These are phyloP conservation scores for Russula sp. DNA, from an alignment of 768 basidiomycete genomes.

Conservation along the genomic window DNA sequence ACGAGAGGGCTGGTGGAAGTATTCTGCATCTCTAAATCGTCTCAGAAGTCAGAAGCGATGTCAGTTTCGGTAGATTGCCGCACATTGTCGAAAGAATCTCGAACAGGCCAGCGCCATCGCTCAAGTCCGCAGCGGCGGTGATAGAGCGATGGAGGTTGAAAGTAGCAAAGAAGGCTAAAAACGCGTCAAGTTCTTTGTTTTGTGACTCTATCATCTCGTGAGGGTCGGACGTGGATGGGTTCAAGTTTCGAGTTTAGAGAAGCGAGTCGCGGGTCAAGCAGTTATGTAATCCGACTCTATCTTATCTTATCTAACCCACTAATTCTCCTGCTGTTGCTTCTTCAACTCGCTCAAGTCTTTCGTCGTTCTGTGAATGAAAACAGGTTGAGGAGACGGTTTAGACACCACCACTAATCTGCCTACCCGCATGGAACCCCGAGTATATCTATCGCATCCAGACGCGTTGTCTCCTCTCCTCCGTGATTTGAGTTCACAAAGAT, in stretches of 20 bases:
- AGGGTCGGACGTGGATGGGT: neutral
- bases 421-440: slow-evolving; percentile 56
- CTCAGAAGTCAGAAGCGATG: slow-evolving; percentile 7
- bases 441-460: slow-evolving; percentile 63
- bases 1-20: slow-evolving; percentile 63
- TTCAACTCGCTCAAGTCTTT: slow-evolving; percentile 36
- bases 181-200: slow-evolving; percentile 68
- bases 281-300: slow-evolving; percentile 2
- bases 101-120: slow-evolving; percentile 72
- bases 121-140: slow-evolving; percentile 59
- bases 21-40: slow-evolving; percentile 60
- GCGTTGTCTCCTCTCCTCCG: slow-evolving; percentile 54
- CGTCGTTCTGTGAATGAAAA: slow-evolving; percentile 29
- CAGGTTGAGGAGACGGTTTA: neutral
- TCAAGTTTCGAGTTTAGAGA: neutral
- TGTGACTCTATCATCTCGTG: slow-evolving; percentile 32
- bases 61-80: slow-evolving; percentile 29
- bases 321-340: slow-evolving; percentile 29
- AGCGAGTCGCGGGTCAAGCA: neutral
- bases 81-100: slow-evolving; percentile 74
- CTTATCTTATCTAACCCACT: slow-evolving; percentile 10
- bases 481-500: slow-evolving; percentile 68
- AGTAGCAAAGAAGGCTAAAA: slow-evolving; percentile 73
- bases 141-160: slow-evolving; percentile 65
- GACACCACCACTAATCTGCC: slow-evolving; percentile 23